Evolutionary conservation across 768 basidiomycete genomes (phyloP), one percentile per base, ranked within the genome.

Genomic region (Lyophyllum shimeji): DNA sequence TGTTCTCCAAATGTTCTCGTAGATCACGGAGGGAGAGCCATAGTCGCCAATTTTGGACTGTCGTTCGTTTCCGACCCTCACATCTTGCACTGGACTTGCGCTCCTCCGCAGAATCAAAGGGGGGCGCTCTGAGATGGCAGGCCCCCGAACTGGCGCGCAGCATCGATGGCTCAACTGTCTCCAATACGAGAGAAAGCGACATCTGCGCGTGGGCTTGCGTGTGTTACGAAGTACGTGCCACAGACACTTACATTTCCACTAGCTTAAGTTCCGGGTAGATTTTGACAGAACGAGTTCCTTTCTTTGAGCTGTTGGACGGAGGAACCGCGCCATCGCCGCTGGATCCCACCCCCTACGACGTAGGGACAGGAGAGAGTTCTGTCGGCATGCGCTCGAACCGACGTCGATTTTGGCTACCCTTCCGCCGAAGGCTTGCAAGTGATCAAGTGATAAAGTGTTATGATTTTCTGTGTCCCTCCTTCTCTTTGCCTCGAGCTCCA

Each of bases 191-290:
- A 29, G 57, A 56, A 12, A 69, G 64, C 23, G 70, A 70, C 53
- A 52, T 71, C 13, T 71, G 67, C 31, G 67, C 68, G 15, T 69
- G 66, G 59, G 58, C 62, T 15, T 67, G 65, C 31, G 63, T 67
- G 21, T 67, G 61, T 37, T 68, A 69, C 42, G 70, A 71, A 60
- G 70, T 69, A 48, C n/a, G 55, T 59, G 20, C 24, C 31, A 23
- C 20, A 27, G 15, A 24, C 12, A 6, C 12, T 9, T 48, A 21
- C n/a, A n/a, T n/a, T n/a, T 44, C n/a, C 45, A 11, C 21, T 13
- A 45, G 20, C 11, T 34, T 39, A 18, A 33, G 37, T 1, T 46
- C 21, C 15, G 43, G 7, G 8, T 27, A 69, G 69, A 59, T 70
- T 20, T 64, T 68, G 47, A 69, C 69, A 7, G 63, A 63, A 15